Conservation (phyloP, 1,284 basidiomycete genomes). For the Sporisorium sorghi region DNA sequence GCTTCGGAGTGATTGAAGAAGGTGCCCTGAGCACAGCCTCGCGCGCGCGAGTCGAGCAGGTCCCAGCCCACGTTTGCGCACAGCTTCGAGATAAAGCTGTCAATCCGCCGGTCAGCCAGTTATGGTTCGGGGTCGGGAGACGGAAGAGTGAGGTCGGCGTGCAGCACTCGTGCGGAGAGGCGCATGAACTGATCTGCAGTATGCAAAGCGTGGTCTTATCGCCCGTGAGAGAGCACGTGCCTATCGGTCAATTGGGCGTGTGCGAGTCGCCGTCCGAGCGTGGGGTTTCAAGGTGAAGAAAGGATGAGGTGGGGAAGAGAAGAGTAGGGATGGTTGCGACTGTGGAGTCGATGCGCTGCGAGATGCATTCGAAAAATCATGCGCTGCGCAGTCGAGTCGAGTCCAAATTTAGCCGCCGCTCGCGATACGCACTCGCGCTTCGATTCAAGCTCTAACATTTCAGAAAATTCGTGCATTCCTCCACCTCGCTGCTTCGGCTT, state of each 20-base stretch:
- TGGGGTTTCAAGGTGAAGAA: neutral
- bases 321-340: neutral
- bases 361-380: neutral
- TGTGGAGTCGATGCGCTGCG: slow-evolving; percentile 5
- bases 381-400: too few relatives aligned
- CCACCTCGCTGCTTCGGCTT: too few relatives aligned
- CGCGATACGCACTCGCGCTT: slow-evolving; percentile 22
- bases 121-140: slow-evolving; percentile 1
- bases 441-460: neutral
- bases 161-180: neutral
- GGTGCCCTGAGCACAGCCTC: slow-evolving; percentile 1
- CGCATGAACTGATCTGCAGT: neutral
- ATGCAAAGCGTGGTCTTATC: neutral
- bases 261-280: slow-evolving; percentile 4
- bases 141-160: neutral
- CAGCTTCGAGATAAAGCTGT: neutral
- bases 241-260: neutral
- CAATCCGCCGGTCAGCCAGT: neutral
- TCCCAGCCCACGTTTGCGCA: neutral
- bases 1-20: neutral
- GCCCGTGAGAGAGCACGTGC: neutral
- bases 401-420: neutral
- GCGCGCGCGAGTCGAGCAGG: neutral
- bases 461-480: neutral
- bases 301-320: neutral